Evolutionary conservation across 1,284 basidiomycete species (phyloP).

Genomic region (Thecaphora thlaspeos): DNA sequence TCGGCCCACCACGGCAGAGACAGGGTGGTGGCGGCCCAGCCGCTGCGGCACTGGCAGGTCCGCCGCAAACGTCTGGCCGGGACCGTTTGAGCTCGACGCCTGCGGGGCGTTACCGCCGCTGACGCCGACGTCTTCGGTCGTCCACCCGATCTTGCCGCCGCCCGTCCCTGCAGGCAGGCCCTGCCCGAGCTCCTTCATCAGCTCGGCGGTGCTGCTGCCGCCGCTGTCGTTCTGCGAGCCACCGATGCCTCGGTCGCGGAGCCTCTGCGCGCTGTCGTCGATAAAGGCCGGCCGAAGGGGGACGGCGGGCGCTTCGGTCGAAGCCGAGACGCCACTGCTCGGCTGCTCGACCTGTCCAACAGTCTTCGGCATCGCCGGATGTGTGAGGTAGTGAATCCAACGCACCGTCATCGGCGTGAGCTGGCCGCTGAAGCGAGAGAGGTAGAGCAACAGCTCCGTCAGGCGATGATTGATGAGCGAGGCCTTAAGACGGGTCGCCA

Average conservation of each 20-base stretch:
- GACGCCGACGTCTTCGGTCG: constrained; percentile 1
- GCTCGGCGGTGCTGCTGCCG: neutral
- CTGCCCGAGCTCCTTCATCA: neutral
- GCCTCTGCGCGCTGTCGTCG: neutral
- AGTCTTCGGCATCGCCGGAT: constrained; percentile 20
- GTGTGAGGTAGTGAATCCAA: constrained; percentile 34
- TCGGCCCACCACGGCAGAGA: constrained; percentile 36
- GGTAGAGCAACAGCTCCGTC: constrained; percentile 30
- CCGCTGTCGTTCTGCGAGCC: too few species aligned
- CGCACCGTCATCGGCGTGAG: constrained; percentile 22
- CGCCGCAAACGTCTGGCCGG: constrained; percentile 15
- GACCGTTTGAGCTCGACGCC: neutral
- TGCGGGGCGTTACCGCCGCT: too few species aligned
- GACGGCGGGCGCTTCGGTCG: constrained; percentile 44
- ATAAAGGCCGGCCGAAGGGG: constrained; percentile 48
- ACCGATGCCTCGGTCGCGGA: constrained; percentile 1
- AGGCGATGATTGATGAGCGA: constrained; percentile 28
- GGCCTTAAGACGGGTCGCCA: constrained; percentile 18
- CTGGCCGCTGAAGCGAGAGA: constrained; percentile 25
- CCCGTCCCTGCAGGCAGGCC: neutral
- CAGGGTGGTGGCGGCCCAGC: constrained; percentile 18
- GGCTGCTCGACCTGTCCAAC: neutral
- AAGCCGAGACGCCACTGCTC: constrained; percentile 8
- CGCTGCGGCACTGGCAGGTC: constrained; percentile 25
- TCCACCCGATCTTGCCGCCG: neutral